Percentiles rank a stretch among this genome's conserved stretches.
Conservation (phyloP, 768 basidiomycete genomes). For the Russula compacta region DNA sequence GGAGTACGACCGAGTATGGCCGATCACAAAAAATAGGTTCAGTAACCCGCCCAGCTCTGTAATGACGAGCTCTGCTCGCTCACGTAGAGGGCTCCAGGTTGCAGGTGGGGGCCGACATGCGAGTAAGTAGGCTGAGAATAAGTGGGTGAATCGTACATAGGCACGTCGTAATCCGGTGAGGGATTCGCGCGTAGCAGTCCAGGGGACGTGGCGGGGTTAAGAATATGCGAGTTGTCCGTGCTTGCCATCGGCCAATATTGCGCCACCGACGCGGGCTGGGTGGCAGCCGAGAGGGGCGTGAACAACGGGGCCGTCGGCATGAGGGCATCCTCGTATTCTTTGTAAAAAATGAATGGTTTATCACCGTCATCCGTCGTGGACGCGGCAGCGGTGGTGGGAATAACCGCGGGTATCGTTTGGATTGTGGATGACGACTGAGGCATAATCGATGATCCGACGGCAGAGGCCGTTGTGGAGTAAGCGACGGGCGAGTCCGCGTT, state of each 20-base stretch:
- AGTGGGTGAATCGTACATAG: background rate
- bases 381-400: background rate
- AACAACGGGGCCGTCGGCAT: background rate
- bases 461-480: background rate
- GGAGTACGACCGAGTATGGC: background rate
- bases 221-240: constrained; percentile 13
- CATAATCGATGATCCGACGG: background rate
- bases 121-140: background rate
- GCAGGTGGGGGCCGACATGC: background rate
- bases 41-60: constrained; percentile 14
- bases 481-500: constrained; percentile 1
- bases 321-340: constrained; percentile 17
- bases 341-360: constrained; percentile 21
- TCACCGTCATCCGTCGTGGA: constrained; percentile 15
- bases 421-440: constrained; percentile 1
- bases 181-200: constrained; percentile 10
- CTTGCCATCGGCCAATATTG: constrained; percentile 8
- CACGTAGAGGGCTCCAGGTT: constrained; percentile 1
- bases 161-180: constrained; percentile 5
- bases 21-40: background rate
- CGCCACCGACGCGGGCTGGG: background rate
- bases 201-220: constrained; percentile 13
- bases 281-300: constrained; percentile 3
- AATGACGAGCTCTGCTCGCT: constrained; percentile 13
- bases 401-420: background rate